phyloP scores from a whole-genome alignment of 306 rosid species.

The Vigna angularis region DNA sequence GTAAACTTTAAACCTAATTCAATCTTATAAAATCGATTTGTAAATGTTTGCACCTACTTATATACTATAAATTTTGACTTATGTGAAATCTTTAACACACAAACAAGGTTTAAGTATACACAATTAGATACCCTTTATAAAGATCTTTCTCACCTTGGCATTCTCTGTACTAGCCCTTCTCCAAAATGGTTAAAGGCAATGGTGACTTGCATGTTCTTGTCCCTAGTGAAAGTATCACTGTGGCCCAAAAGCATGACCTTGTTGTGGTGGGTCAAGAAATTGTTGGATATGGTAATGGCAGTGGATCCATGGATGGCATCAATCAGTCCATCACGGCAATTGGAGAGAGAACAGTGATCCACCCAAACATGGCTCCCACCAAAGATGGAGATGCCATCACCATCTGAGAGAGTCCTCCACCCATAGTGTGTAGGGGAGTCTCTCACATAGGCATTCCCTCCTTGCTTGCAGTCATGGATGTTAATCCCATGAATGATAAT shows the following conservation, averaged over 20 bases:
- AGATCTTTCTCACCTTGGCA: constrained; percentile 53
- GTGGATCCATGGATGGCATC: constrained; percentile 92
- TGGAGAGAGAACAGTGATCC: constrained; percentile 81
- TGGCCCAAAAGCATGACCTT: constrained; percentile 98
- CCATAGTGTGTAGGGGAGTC: constrained; percentile 86
- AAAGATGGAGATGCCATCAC: constrained; percentile 84
- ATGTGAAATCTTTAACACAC: too few species aligned
- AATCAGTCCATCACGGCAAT: constrained; percentile 78
- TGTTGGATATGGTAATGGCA: constrained; percentile 81
- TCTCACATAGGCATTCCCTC: constrained; percentile 83
- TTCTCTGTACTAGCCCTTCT: constrained; percentile 88
- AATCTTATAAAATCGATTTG: too few species aligned
- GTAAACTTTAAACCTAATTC: too few species aligned
- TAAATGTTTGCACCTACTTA: too few species aligned
- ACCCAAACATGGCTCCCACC: constrained; percentile 95
- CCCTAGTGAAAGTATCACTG: constrained; percentile 70
- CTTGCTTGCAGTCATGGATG: constrained; percentile 83
- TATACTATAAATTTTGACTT: too few species aligned
- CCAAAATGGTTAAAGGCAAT: constrained; percentile 98
- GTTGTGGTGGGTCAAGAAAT: constrained; percentile 81
- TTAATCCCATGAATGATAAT: constrained; percentile 82
- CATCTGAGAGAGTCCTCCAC: constrained; percentile 85
- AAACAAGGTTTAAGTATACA: too few species aligned
- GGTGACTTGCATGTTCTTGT: constrained; percentile 92
- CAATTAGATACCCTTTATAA: too few species aligned